A percentile compares a stretch with the other conserved stretches of the same genome.
Conservation (phyloP, 768 basidiomycete species). For the Leccinum boreale region DNA sequence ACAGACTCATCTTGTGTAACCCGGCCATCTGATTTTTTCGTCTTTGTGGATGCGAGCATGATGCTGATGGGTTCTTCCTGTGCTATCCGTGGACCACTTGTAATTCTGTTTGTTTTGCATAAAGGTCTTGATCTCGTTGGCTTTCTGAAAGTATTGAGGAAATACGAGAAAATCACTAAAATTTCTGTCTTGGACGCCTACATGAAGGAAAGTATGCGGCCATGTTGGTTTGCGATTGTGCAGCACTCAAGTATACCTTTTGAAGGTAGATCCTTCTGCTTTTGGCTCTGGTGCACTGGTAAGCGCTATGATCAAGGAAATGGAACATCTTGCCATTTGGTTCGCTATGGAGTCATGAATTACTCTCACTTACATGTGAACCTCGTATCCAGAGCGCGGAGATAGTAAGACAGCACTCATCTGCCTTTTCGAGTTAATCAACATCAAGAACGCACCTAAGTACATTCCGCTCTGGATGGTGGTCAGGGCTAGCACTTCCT, state of each 20-base stretch:
- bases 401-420: slow-evolving; percentile 74
- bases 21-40: not conserved
- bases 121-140: slow-evolving; percentile 87
- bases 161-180: slow-evolving; percentile 78
- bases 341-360: slow-evolving; percentile 54
- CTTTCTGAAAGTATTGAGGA: slow-evolving; percentile 82
- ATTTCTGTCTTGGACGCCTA: slow-evolving; percentile 74
- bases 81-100: not conserved
- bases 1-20: not conserved
- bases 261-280: slow-evolving; percentile 62
- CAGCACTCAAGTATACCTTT: not conserved
- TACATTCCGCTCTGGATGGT: slow-evolving; percentile 70
- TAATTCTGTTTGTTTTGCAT: not conserved
- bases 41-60: not conserved
- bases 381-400: slow-evolving; percentile 46
- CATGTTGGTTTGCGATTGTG: not conserved
- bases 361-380: not conserved
- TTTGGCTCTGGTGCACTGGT: slow-evolving; percentile 65
- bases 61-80: slow-evolving; percentile 11
- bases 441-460: slow-evolving; percentile 59
- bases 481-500: slow-evolving; percentile 69
- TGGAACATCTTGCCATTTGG: slow-evolving; percentile 67
- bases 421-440: slow-evolving; percentile 55
- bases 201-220: slow-evolving; percentile 62
- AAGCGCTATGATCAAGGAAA: slow-evolving; percentile 64